Evolutionary conservation across 306 rosid genomes (phyloP).

Genomic region (Medicago arabica): DNA sequence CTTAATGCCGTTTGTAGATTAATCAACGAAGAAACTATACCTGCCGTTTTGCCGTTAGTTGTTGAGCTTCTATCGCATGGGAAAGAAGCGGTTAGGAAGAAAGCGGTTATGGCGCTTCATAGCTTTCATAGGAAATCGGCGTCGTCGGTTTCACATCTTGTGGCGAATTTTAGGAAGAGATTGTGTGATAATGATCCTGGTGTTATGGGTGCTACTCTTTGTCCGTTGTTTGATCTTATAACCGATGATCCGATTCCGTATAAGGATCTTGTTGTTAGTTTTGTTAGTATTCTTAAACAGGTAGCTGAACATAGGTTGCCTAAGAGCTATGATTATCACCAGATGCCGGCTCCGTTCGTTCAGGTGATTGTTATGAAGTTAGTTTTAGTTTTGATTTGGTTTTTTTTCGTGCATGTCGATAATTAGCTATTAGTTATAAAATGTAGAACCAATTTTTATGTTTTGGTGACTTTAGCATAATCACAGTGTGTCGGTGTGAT

Average conservation of each 20-base stretch:
- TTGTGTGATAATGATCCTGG: slow-evolving; percentile 94
- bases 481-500: not conserved
- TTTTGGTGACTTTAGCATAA: not conserved
- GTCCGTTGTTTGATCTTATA: slow-evolving; percentile 77
- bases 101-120: slow-evolving; percentile 94
- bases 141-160: slow-evolving; percentile 74
- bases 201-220: slow-evolving; percentile 91
- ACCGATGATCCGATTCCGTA: slow-evolving; percentile 60
- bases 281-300: slow-evolving; percentile 88
- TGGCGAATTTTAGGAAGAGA: slow-evolving; percentile 73
- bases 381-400: not conserved
- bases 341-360: slow-evolving; percentile 90
- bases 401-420: not conserved
- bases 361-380: slow-evolving; percentile 49
- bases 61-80: slow-evolving; percentile 77
- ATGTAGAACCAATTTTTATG: not conserved
- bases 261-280: slow-evolving; percentile 85
- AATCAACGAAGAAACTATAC: slow-evolving; percentile 91
- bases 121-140: slow-evolving; percentile 83
- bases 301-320: slow-evolving; percentile 90
- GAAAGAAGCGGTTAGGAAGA: slow-evolving; percentile 85
- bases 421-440: not conserved
- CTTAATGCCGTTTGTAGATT: slow-evolving; percentile 84
- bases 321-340: slow-evolving; percentile 87
- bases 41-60: slow-evolving; percentile 89